These are phyloP conservation scores for Mycena haematopus DNA, from an alignment of 768 basidiomycete genomes.

Conservation along the genomic window DNA sequence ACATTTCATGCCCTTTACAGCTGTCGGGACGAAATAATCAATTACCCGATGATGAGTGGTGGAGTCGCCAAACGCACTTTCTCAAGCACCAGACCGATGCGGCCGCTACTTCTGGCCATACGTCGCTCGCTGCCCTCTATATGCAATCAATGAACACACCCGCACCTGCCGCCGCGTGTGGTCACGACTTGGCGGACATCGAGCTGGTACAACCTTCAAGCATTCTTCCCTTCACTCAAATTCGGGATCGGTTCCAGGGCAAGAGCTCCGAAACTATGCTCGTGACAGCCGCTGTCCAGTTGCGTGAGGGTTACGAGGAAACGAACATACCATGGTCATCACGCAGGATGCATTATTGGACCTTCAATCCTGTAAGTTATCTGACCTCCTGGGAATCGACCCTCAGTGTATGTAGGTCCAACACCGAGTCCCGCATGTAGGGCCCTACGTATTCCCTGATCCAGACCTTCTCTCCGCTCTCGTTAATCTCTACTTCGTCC, in stretches of 20 bases:
- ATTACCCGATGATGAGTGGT: neutral
- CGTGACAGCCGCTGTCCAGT: too few species aligned
- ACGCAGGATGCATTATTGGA: conserved; percentile 15
- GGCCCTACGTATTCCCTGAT: conserved; percentile 53
- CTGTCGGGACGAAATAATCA: neutral
- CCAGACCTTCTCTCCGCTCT: conserved; percentile 57
- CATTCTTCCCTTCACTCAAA: neutral
- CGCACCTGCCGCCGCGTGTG: conserved; percentile 2
- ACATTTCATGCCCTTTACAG: neutral
- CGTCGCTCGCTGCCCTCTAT: conserved; percentile 10
- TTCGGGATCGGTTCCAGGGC: conserved; percentile 9
- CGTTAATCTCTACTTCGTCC: conserved; percentile 67
- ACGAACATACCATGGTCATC: neutral
- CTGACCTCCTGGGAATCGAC: too few species aligned
- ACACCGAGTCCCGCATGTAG: neutral
- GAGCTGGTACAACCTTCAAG: neutral
- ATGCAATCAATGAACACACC: conserved; percentile 22
- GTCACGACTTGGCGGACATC: neutral
- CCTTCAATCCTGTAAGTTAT: neutral
- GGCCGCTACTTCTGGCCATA: neutral
- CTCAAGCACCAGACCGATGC: neutral
- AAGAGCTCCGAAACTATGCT: neutral
- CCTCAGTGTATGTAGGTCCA: too few species aligned
- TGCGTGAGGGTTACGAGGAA: conserved; percentile 3
- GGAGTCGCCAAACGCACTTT: neutral